Conservation (phyloP, 108 stramenopile genomes). For the Mediolabrus comicus region DNA sequence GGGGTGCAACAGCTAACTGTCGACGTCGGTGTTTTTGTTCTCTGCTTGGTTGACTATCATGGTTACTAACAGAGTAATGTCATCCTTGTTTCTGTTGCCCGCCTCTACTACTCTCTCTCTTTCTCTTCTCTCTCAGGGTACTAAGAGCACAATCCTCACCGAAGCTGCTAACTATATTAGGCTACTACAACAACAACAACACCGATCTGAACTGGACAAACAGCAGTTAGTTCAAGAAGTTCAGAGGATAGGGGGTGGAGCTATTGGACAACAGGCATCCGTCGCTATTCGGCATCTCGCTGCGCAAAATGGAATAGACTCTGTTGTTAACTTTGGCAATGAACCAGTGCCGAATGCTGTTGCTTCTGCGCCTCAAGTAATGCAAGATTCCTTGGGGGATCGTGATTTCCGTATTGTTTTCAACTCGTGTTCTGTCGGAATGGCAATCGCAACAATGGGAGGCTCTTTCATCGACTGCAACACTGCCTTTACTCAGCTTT, state of each 20-base stretch:
- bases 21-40: no score
- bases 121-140: conserved; percentile 48
- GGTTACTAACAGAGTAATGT: no score
- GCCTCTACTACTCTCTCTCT: no score
- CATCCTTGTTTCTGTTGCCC: no score
- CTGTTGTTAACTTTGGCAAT: conserved; percentile 70
- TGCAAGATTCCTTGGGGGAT: conserved; percentile 53
- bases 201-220: conserved; percentile 79
- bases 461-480: conserved; percentile 92
- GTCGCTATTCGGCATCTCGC: conserved; percentile 79
- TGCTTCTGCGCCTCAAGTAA: conserved; percentile 66
- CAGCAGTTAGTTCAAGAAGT: conserved; percentile 79
- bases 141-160: conserved; percentile 84
- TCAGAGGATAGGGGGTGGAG: conserved; percentile 80
- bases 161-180: conserved; percentile 91
- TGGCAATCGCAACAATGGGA: conserved; percentile 90
- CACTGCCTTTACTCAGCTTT: conserved; percentile 69
- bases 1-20: no score
- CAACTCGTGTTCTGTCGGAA: conserved; percentile 82
- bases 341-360: conserved; percentile 55
- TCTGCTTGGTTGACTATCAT: no score
- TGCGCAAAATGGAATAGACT: conserved; percentile 85
- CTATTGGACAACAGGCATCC: conserved; percentile 77
- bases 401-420: conserved; percentile 82
- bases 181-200: conserved; percentile 82